Base-by-base conservation (phyloP, 305 asterid species). In the Fraxinus albicans region DNA sequence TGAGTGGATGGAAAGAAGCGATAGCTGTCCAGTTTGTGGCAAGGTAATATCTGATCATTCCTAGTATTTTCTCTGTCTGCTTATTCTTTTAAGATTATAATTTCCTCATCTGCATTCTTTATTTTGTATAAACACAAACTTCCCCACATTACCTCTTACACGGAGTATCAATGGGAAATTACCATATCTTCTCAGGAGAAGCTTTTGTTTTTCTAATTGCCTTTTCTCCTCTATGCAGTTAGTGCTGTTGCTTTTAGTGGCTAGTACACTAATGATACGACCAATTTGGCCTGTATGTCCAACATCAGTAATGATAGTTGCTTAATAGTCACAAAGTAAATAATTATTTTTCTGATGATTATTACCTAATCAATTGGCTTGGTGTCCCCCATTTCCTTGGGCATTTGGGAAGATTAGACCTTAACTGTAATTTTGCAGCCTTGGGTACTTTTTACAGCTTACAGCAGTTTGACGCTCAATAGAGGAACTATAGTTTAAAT, bases 1-100 rank as follows among this genome's bases (percentile, higher is more conserved):
- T 58, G 98, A 95, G 88, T 95, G 98, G 98, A 93, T 95, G 98
- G 98, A 95, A 90, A 91, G 98, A 88, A 95, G 98, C 83, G 96
- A 95, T 72, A 91, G 83, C 84, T 95, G 98, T 89, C 98, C 98
- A 4, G 92, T 95, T 82, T 95, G 98, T 65, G 96, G 97, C 87
- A 91, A 92, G 98, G 98, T 95, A 90, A 78, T 10, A 2, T 67
- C 70, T 73, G 42, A 63, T 77, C 70, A 42, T 70, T 69, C 73
- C 23, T 23, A 13, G 60, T 17, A 6, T 81, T 58, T 55, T 63
- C 77, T 76, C 60, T 82, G 19, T 70, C 79, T 10, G 83, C 76
- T 33, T 72, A 58, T 65, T 42, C 29, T 73, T 65, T 55, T 67
- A 0, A 35, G 83, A 13, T 44, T 17, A 6, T 73, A 35, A 38